Conservation (phyloP, 208 protist species). For the Acanthamoeba triangularis region DNA sequence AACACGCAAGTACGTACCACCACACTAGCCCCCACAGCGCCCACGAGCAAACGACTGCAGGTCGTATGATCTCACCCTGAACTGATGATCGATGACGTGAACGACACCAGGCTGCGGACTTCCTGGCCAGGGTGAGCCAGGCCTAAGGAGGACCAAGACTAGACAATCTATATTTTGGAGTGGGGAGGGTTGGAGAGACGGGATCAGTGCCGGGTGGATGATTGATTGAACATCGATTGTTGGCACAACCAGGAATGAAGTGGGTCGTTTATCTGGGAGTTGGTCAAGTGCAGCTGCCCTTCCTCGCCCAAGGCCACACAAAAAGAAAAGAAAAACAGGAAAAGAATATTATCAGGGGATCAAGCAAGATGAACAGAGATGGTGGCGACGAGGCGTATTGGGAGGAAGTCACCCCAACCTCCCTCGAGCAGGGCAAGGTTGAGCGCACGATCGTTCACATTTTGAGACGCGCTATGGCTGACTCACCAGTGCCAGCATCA, state of each 20-base stretch:
- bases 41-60: no score
- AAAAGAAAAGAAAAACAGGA: no score
- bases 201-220: neutral
- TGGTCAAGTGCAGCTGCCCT: no score
- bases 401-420: neutral
- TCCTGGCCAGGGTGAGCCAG: neutral
- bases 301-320: no score
- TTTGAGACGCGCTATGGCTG: neutral
- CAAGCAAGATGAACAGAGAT: neutral
- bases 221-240: neutral
- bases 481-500: neutral
- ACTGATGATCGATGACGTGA: no score
- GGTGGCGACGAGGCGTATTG: neutral
- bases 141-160: neutral
- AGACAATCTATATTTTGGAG: no score
- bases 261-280: neutral
- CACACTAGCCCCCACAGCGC: no score
- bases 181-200: no score
- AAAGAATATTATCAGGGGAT: no score
- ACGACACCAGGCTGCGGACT: neutral
- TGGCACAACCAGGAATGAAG: neutral
- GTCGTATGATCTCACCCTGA: no score
- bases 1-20: slow-evolving; percentile 11
- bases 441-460: neutral
- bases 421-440: neutral